Conservation (phyloP, 192 early-diverging fungal genomes). For the Coemansia guatemalensis region DNA sequence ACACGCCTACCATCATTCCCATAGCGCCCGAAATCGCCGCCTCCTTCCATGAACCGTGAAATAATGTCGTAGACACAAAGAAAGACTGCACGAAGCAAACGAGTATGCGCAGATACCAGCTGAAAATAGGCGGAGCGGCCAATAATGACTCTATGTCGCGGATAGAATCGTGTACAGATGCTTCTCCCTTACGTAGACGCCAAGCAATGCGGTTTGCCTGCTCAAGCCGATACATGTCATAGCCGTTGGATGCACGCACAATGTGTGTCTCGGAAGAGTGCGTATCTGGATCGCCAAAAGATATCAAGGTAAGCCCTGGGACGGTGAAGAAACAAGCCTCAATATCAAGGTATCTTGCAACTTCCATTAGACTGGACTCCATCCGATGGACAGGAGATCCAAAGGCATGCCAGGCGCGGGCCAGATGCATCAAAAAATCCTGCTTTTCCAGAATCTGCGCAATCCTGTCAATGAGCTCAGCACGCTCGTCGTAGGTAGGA, state of each 20-base stretch:
- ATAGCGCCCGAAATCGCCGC: constrained; percentile 50
- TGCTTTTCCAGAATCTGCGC: constrained; percentile 65
- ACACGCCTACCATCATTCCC: constrained; percentile 54
- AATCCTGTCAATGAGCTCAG: constrained; percentile 43
- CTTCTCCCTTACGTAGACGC: constrained; percentile 56
- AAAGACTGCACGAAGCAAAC: constrained; percentile 57
- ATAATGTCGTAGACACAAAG: constrained; percentile 60
- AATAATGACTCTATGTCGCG: constrained; percentile 57
- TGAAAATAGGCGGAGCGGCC: constrained; percentile 43
- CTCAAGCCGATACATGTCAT: constrained; percentile 63
- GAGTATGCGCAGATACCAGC: constrained; percentile 54
- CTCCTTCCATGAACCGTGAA: constrained; percentile 63
- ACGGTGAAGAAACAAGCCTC: constrained; percentile 63
- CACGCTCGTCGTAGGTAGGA: constrained; percentile 8
- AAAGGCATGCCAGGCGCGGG: constrained; percentile 61
- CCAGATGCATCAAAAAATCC: constrained; percentile 59
- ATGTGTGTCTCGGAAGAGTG: constrained; percentile 74
- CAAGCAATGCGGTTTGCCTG: constrained; percentile 62
- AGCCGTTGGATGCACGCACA: constrained; percentile 55
- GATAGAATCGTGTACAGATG: constrained; percentile 60
- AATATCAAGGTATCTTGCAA: constrained; percentile 56
- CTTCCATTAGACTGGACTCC: constrained; percentile 58
- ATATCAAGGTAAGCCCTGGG: constrained; percentile 64
- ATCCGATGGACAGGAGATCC: constrained; percentile 64
- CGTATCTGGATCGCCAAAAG: constrained; percentile 64